Conservation (phyloP, 176 grass and related monocot species). For the Hyparrhenia diplandra region DNA sequence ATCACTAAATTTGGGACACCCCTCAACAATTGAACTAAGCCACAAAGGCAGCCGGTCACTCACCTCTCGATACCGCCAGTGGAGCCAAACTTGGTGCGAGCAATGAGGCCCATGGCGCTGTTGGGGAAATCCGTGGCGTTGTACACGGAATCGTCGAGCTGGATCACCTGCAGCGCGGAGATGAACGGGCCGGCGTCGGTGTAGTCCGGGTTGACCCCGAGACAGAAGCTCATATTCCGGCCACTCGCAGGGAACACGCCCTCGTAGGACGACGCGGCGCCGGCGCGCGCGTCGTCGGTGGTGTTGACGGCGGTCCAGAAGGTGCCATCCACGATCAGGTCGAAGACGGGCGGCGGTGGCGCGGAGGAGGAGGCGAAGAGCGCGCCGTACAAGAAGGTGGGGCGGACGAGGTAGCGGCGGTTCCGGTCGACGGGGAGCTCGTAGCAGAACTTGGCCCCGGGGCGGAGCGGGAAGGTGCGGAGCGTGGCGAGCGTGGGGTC, state of each 20-base stretch:
- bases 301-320: conserved; percentile 86
- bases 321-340: conserved; percentile 77
- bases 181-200: conserved; percentile 72
- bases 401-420: conserved; percentile 74
- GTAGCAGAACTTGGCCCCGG: conserved; percentile 74
- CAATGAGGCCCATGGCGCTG: conserved; percentile 81
- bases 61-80: conserved; percentile 59
- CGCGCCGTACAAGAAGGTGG: conserved; percentile 74
- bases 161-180: conserved; percentile 74
- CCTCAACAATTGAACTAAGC: not conserved
- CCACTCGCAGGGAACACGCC: conserved; percentile 62
- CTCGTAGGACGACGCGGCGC: conserved; percentile 82
- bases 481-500: conserved; percentile 60
- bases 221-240: conserved; percentile 59
- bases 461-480: conserved; percentile 52
- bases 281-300: conserved; percentile 50
- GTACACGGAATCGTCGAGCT: conserved; percentile 73
- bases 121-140: conserved; percentile 62
- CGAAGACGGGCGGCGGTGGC: conserved; percentile 55
- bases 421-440: conserved; percentile 39
- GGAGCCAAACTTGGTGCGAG: conserved; percentile 81
- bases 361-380: not conserved
- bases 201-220: conserved; percentile 62
- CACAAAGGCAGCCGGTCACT: not conserved
- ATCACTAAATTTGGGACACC: not conserved